Base-by-base conservation (phyloP, 2,329 filamentous ascomycete species). In the Stachybotrys chartarum region DNA sequence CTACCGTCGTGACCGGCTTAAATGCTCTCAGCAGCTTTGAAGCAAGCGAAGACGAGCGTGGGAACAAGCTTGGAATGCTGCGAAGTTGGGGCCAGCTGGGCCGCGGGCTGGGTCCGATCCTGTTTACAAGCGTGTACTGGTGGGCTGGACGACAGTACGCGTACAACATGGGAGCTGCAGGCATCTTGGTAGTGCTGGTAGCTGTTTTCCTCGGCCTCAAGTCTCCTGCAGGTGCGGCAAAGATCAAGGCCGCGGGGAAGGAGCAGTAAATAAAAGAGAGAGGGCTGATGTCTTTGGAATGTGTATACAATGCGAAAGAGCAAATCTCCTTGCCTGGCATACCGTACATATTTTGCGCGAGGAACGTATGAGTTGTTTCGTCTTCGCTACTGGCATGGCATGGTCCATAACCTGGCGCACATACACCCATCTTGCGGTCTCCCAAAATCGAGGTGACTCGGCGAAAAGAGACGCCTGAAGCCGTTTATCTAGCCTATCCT, bases 121-220 rank as follows among this genome's bases (percentile, higher is more conserved):
- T 96, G 42, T 99, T 99, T 68, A 97, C 94, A 59, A 91, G 90
- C 51, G 78, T 99, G 55, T 99, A 99, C 75, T 99, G 94, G 94
- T 99, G 94, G 94, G 92, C 91, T 7, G 94, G 94, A 0, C 79
- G 94, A 50, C 88, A 95, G 67, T 80, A 85, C 11, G 94, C 94
- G 2, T 99, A 97, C 70, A 79, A 78, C 1, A 79, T 91, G 63
- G 94, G 94, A 5, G 88, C 90, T 0, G 78, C 83, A 12, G 91
- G 91, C 6, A 96, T 97, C 76, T 71, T 88, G 6, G 83, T 78
- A 1, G 92, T 97, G 11, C 80, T 82, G 49, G 79, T 78, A 11
- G 72, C 91, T 30, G 90, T 88, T 0, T 88, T 96, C 68, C 79
- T 82, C 18, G 82, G 81, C 0, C 72, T 97, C 59, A 90, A 86